Evolutionary conservation across 148 eudicot species (phyloP), one percentile per base, ranked within the genome.

Genomic region (Suaeda aralocaspica): DNA sequence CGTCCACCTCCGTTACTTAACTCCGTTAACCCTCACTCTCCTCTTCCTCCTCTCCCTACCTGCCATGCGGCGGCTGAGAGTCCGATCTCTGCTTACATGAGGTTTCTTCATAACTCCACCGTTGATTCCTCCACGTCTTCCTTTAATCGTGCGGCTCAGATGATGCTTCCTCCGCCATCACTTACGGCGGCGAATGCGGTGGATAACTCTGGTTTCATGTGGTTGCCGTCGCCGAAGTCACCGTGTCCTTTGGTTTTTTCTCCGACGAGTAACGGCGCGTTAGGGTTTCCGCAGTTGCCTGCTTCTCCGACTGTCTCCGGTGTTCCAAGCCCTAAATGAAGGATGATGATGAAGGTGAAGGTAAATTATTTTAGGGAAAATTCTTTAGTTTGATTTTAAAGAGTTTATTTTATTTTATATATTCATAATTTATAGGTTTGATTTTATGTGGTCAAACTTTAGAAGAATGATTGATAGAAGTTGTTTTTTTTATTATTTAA

Each of bases 81-180:
- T 31, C 98, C 98, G 63, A 87, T 94, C 75, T 90, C 98, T 16
- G 88, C 98, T 7, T 94, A 94, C 83, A 84, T 94, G 92, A 72
- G 98, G 55, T 83, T 76, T 52, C 69, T 88, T 29, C 88, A 91
- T 24, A 66, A 31, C 77, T 75, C 80, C 46, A 25, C 60, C 69
- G 58, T 56, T 72, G 73, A 71, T 58, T 22, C 46, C 36, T 36
- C 41, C 41, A 36, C n/a, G n/a, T 11, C 46, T 34, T 28, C 44
- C 9, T 10, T 36, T 4, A 36, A 62, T 22, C 66, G 66, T 2
- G 39, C 46, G 29, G 48, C 25, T 62, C 66, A 34, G 48, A 62
- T 59, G 39, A 15, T 62, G 45, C 66, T 48, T 0, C 48, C 66
- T 10, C 26, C 46, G 21, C 44, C 28, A 9, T 28, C 48, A 36